Percentiles rank a stretch among this genome's conserved stretches.
Conservation (phyloP, 169 alveolate species). For the Plasmodium inui region DNA sequence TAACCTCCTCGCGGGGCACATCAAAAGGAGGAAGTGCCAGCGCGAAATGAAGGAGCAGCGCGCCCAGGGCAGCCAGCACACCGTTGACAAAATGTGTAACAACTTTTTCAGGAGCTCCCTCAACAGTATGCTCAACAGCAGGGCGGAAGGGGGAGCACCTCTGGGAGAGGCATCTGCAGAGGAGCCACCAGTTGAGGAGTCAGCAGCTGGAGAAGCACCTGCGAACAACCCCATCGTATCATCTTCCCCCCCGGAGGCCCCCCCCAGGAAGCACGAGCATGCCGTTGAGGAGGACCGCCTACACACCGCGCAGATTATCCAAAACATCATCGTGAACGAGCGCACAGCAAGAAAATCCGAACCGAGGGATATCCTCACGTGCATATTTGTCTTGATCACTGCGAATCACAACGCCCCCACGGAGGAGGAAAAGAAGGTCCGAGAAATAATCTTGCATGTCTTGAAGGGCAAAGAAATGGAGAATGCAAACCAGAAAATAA, state of each 20-base stretch:
- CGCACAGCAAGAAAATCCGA: background rate
- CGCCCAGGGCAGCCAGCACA: background rate
- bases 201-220: background rate
- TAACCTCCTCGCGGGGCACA: conserved; percentile 1
- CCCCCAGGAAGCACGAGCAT: background rate
- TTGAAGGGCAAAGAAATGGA: conserved; percentile 37
- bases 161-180: no score
- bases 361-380: background rate
- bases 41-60: background rate
- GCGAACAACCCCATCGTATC: background rate
- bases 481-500: background rate
- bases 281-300: background rate
- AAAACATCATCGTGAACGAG: background rate
- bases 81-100: conserved; percentile 66
- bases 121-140: conserved; percentile 20
- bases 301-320: background rate
- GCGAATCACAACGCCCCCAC: background rate
- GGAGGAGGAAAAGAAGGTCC: conserved; percentile 57
- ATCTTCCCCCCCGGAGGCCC: background rate
- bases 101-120: conserved; percentile 67
- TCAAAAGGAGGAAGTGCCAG: conserved; percentile 19
- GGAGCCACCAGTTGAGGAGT: no score
- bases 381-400: conserved; percentile 40
- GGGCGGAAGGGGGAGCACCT: background rate
- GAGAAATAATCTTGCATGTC: conserved; percentile 40